Evolutionary conservation across 2,329 filamentous ascomycete genomes (phyloP), one percentile per base, ranked within the genome.

Genomic region (Alternaria infectoria): DNA sequence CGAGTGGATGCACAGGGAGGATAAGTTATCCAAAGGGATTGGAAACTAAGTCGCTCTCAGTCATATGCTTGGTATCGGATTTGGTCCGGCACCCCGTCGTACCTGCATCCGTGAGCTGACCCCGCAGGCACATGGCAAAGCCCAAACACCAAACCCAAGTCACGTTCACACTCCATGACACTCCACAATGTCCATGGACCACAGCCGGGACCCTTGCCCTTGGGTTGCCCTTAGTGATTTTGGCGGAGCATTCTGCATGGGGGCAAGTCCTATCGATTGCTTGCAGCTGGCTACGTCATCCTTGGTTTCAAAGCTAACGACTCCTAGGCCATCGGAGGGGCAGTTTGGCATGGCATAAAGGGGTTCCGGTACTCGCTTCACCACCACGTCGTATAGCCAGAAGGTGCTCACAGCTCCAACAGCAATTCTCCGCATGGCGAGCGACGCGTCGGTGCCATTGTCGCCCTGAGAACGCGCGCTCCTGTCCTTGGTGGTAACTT

Each of bases 151-250:
- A 46, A 28, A 36, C 10, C 21, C 17, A 30, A 52, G 44, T n/a
- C 30, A 56, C 25, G 17, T 17, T 55, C 19, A 51, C 51, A 54
- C 50, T 54, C 26, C 43, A 59, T 57, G 54, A 58, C 26, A 55
- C 21, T 45, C 46, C 21, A 50, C 43, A 46, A 57, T 40, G 28
- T 49, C 32, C 30, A 59, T 46, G 28, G 13, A 15, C 10, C 28
- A 54, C 6, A 44, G 44, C n/a, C 19, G 19, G 49, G 44, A 49
- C 26, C 30, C 44, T 40, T 52, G 47, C n/a, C 54, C 43, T 95
- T 97, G 91, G 94, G 98, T 89, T 94, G 97, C 87, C 91, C 91
- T 69, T 88, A 94, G 84, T 95, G 96, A 98, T 84, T 98, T 98
- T 80, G 96, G 96, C 68, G 95, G 95, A 83, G 96, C 95, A 59